Base-by-base conservation (phyloP, 805 yeast species). In the Suhomyces prunicola region DNA sequence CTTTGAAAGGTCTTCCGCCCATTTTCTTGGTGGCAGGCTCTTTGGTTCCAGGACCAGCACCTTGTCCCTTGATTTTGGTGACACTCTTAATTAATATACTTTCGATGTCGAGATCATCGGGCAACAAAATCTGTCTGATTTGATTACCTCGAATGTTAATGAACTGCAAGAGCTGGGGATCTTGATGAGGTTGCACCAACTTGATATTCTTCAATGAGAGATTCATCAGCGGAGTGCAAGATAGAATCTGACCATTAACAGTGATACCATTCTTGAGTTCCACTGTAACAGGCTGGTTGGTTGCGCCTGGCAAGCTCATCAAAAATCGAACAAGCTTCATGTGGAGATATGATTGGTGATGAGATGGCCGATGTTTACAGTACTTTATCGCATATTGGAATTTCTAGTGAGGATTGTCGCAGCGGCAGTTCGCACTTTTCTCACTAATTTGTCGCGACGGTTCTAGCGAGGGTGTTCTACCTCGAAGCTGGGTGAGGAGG, bases 171-270 rank as follows among this genome's bases (percentile, higher is more conserved):
- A 80, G 70, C 40, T 84, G 79, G 0, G 96, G 87, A 51, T 84
- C 88, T 52, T 88, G 83, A 64, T 85, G 80, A 51, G 80, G 82
- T 44, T 88, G 79, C 2, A 92, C 84, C 80, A 93, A 84, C 60
- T 86, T 88, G 47, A 89, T 93, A 58, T 87, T 88, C 61, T 87
- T 84, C 56, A 92, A 69, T 4, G 90, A 84, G 45, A 92, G 84
- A 69, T 92, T 92, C 98, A 92, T 92, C 57, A 88, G 81, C 26
- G 97, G 97, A 2, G 96, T 79, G 41, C 94, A 96, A 6, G 91
- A 83, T 41, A 87, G 83, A 24, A 93, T 75, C 12, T 92, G 88
- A 0, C 98, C 98, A 61, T 88, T 82, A 5, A 93, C 82, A 5
- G 89, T 79, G 4, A 93, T 88, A 40, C 97, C 97, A 69, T 93